A percentile compares a stretch with the other conserved stretches of the same genome.
Evolutionary conservation across 225 moss, liverwort and hornwort species (phyloP).

Genomic region (Physcomitrellopsis africana): DNA sequence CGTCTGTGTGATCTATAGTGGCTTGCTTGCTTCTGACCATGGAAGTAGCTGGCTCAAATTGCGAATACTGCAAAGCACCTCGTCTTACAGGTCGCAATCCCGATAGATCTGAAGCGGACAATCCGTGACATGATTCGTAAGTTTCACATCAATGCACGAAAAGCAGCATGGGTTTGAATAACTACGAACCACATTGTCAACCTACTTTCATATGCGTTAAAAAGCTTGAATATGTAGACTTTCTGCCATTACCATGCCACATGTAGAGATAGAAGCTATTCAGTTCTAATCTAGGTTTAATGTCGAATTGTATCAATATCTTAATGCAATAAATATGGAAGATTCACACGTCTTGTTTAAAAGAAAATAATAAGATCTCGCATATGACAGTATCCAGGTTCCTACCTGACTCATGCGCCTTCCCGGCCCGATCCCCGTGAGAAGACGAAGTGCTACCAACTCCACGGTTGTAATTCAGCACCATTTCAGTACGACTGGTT

Average conservation of each 20-base stretch:
- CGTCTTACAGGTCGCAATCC: constrained; percentile 25
- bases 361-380: neutral
- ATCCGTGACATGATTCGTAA: neutral
- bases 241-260: no score
- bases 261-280: no score
- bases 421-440: constrained; percentile 32
- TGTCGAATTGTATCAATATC: no score
- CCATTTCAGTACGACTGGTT: constrained; percentile 26
- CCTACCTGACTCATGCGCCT: constrained; percentile 38
- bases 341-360: neutral
- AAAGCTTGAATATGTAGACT: no score
- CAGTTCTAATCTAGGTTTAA: no score
- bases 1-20: constrained; percentile 19
- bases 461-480: constrained; percentile 22
- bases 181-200: no score
- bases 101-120: constrained; percentile 20
- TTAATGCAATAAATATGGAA: no score
- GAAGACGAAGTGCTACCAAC: constrained; percentile 33
- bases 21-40: constrained; percentile 20
- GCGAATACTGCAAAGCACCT: constrained; percentile 10
- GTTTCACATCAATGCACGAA: neutral
- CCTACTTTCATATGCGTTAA: no score
- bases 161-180: neutral
- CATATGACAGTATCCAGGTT: neutral
- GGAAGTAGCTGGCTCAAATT: constrained; percentile 26